Evolutionary conservation across 208 protist species (phyloP).

Genomic region (Histomonas meleagridis): DNA sequence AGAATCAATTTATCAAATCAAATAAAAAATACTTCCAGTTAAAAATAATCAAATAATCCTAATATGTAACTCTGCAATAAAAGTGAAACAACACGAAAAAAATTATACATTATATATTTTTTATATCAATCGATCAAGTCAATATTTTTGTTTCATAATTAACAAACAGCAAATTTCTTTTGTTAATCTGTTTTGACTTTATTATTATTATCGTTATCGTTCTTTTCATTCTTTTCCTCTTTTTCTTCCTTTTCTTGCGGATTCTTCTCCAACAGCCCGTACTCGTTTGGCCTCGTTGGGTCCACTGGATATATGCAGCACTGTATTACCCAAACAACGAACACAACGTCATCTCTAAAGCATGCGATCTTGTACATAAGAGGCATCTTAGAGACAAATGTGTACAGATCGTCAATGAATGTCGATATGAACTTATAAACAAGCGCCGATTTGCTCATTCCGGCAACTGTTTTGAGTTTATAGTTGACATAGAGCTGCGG

Average conservation of each 20-base stretch:
- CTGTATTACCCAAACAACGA: slow-evolving; percentile 1
- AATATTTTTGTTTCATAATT: too few species aligned
- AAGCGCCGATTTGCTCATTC: not conserved
- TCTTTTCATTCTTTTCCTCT: not conserved
- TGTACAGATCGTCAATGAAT: slow-evolving; percentile 29
- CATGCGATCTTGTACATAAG: slow-evolving; percentile 22
- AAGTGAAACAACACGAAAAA: too few species aligned
- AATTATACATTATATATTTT: too few species aligned
- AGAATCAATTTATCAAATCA: too few species aligned
- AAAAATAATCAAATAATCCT: too few species aligned
- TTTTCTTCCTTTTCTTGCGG: not conserved
- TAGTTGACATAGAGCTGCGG: slow-evolving; percentile 28
- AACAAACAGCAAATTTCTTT: too few species aligned
- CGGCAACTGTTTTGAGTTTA: slow-evolving; percentile 18
- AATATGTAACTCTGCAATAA: too few species aligned
- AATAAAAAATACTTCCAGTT: too few species aligned
- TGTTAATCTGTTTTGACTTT: too few species aligned
- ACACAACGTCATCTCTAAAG: slow-evolving; percentile 37
- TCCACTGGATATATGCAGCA: slow-evolving; percentile 17
- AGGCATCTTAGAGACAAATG: not conserved
- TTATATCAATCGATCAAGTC: too few species aligned
- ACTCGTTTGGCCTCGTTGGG: not conserved
- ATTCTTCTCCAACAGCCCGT: not conserved
- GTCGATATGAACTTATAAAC: slow-evolving; percentile 3
- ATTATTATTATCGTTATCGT: too few species aligned